Conservation (phyloP, 106 monocot genomes). For the Triglochin maritima region DNA sequence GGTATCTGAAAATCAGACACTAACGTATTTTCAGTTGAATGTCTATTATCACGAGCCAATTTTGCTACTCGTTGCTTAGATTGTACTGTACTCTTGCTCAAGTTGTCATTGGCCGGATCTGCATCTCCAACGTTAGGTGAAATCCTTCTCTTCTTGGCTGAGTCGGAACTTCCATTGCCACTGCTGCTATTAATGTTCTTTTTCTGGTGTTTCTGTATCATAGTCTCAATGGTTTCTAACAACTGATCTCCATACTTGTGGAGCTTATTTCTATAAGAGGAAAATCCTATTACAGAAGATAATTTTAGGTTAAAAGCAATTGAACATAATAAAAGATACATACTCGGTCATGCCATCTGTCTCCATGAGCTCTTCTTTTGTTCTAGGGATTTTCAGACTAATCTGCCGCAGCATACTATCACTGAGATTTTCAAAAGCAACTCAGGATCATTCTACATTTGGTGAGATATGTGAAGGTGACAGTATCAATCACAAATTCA, state of each 20-base stretch:
- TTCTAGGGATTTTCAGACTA: conserved; percentile 63
- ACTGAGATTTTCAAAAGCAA: conserved; percentile 24
- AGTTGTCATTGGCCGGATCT: conserved; percentile 31
- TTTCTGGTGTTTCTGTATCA: conserved; percentile 34
- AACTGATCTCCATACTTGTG: conserved; percentile 73
- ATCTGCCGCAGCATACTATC: conserved; percentile 47
- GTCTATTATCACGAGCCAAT: conserved; percentile 1
- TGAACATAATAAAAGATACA: conserved; percentile 8
- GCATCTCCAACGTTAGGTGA: conserved; percentile 6
- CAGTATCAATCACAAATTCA: not conserved
- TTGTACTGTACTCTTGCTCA: conserved; percentile 28
- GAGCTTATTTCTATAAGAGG: conserved; percentile 46
- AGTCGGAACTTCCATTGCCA: conserved; percentile 33
- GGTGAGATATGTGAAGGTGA: not conserved
- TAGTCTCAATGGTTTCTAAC: conserved; percentile 52
- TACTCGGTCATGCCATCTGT: conserved; percentile 85
- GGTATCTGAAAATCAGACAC: conserved; percentile 21
- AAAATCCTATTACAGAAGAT: not conserved
- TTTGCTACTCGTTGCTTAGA: conserved; percentile 51
- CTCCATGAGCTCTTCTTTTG: conserved; percentile 82
- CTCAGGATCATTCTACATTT: not conserved
- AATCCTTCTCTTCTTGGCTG: conserved; percentile 39
- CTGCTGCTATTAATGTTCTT: conserved; percentile 24
- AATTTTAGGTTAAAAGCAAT: not conserved
- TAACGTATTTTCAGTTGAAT: conserved; percentile 1